Conservation (phyloP, 192 early-diverging fungal genomes). For the Entomortierella lignicola region DNA sequence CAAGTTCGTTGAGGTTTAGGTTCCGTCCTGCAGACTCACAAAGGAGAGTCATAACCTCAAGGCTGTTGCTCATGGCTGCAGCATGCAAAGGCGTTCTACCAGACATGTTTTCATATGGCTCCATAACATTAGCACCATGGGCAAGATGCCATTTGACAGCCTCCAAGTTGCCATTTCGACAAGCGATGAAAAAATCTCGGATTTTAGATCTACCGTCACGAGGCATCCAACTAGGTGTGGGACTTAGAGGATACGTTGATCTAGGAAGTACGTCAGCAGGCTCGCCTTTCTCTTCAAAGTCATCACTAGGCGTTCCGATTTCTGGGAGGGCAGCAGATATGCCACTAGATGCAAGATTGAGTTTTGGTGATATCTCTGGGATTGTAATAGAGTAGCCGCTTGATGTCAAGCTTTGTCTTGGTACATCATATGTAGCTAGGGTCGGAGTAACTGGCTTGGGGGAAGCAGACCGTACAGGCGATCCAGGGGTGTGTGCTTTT, state of each 20-base stretch:
- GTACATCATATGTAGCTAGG: not conserved
- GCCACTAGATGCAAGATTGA: too few relatives aligned
- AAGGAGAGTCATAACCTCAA: conserved; percentile 34
- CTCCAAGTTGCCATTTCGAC: conserved; percentile 28
- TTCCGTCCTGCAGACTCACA: conserved; percentile 29
- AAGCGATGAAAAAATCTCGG: conserved; percentile 37
- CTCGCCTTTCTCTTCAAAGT: conserved; percentile 16
- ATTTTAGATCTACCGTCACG: conserved; percentile 29
- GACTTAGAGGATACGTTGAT: not conserved
- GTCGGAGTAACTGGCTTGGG: conserved; percentile 2
- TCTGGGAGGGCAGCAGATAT: conserved; percentile 8
- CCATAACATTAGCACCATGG: conserved; percentile 43
- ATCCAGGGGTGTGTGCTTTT: not conserved
- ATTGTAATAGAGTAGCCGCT: not conserved
- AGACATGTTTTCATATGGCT: conserved; percentile 39
- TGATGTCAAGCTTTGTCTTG: conserved; percentile 3
- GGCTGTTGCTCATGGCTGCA: conserved; percentile 42
- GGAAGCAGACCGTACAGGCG: not conserved
- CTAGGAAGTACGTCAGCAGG: not conserved
- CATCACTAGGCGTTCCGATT: not conserved
- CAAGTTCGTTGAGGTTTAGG: conserved; percentile 44
- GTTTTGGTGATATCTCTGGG: too few relatives aligned
- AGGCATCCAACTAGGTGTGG: conserved; percentile 4
- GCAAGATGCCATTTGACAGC: conserved; percentile 42
- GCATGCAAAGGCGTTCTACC: conserved; percentile 43